These are phyloP conservation scores for Ceratobasidium sp. DNA, from an alignment of 1,284 basidiomycete genomes.

Conservation along the genomic window DNA sequence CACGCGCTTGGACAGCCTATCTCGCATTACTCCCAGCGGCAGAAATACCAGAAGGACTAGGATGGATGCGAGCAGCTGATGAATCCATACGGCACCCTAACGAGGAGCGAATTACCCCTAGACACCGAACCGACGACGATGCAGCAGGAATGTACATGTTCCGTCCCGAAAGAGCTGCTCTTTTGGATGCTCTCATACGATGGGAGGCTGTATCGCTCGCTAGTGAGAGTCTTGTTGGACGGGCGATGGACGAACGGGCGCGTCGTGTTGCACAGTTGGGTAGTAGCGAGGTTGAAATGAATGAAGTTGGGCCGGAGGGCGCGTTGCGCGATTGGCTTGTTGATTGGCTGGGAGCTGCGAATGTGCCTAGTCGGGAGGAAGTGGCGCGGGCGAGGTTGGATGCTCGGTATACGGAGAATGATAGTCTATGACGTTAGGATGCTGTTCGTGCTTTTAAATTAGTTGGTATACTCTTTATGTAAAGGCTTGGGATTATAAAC, in stretches of 20 bases:
- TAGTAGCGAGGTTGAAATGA: too few relatives aligned
- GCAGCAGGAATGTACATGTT: not conserved
- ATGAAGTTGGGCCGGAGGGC: conserved; percentile 11
- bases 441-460: not conserved
- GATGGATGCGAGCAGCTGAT: conserved; percentile 37
- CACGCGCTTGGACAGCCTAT: conserved; percentile 33
- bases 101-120: not conserved
- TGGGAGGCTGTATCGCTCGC: conserved; percentile 30
- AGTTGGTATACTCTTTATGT: too few relatives aligned
- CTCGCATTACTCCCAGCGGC: conserved; percentile 12
- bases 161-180: conserved; percentile 22
- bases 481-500: too few relatives aligned
- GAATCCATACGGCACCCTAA: not conserved
- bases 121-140: not conserved
- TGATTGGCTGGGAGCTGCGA: conserved; percentile 21
- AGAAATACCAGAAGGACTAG: conserved; percentile 23
- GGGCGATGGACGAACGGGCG: conserved; percentile 19
- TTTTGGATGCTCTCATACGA: conserved; percentile 18
- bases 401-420: not conserved
- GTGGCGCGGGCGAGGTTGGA: conserved; percentile 29
- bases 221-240: conserved; percentile 7
- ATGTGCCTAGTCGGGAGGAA: conserved; percentile 22
- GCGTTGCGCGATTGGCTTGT: conserved; percentile 28
- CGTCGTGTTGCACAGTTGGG: not conserved
- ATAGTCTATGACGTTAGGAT: not conserved